Base-by-base conservation (phyloP, 2,329 filamentous ascomycete genomes). In the Drechslerella stenobrocha region DNA sequence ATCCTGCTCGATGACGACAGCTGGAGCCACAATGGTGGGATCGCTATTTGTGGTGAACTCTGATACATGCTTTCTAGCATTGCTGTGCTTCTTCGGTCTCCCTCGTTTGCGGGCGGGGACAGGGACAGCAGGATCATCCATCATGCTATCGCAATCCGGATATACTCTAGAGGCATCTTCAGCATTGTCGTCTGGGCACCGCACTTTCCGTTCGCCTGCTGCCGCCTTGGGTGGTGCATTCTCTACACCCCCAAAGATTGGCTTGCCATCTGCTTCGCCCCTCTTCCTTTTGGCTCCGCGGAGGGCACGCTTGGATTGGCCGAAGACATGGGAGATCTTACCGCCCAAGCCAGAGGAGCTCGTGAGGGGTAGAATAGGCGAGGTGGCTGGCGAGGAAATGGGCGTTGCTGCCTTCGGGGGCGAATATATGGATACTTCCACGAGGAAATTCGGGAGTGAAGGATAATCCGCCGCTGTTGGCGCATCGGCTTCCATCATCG, bases 91-190 rank as follows among this genome's bases (percentile, higher is more conserved):
- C 44, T 44, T 59, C 11, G 61, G 61, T 23, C 61, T 47, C 2
- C 61, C 61, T 45, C 61, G 57, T 30, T 50, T 58, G 24, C 53
- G 52, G 15, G 30, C 45, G 4, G 52, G 53, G n/a, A n/a, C n/a
- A n/a, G n/a, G n/a, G n/a, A n/a, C n/a, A n/a, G n/a, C n/a, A n/a
- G n/a, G n/a, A n/a, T n/a, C n/a, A n/a, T n/a, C n/a, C 13, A 15
- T 42, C 5, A 42, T 42, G 37, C 37, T 6, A 20, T 42, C 13
- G 32, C 13, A 20, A n/a, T 42, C 13, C 37, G 37, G 15, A 42
- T n/a, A n/a, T n/a, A n/a, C n/a, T n/a, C n/a, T n/a, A n/a, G n/a
- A n/a, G n/a, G n/a, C n/a, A n/a, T n/a, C n/a, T n/a, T n/a, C n/a
- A n/a, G n/a, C n/a, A n/a, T n/a, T n/a, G n/a, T n/a, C n/a, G n/a